Evolutionary conservation across 768 basidiomycete species (phyloP), one percentile per base, ranked within the genome.

Genomic region (Psilocybe azurescens): DNA sequence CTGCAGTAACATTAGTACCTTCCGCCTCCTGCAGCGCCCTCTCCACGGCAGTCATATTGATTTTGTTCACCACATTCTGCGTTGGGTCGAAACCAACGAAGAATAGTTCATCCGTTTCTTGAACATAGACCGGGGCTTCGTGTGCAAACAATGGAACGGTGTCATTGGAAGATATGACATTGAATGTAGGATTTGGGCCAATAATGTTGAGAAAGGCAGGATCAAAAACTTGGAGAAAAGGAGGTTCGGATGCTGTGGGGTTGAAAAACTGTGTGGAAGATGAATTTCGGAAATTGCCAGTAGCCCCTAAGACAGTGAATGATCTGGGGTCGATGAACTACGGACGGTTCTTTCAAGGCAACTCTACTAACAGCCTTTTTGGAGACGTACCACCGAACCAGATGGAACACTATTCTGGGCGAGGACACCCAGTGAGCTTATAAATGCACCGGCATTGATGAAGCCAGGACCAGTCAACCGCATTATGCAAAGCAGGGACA

Each of bases 231-330:
- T 52, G 51, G 29, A 52, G 33, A 52, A 52, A 52, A 11, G 51
- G 51, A 30, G 51, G 51, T 32, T 11, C 33, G 28, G 2, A 29
- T 28, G 51, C 29, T 30, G 51, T 52, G 11, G 51, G 51, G 51
- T 52, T 52, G 29, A 52, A 52, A 30, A 52, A 30, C 13, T 52
- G 16, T 10, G 51, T 52, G 24, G 16, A 52, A 1, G 81, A 65
- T 24, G 51, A 52, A 52, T 52, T 52, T 1, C 51, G 20, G 51
- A 52, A 52, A 52, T 52, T 52, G 28, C 29, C 29, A 5, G 29
- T 52, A 30, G 51, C 29, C 51, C 51, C 51, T 52, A 52, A 30
- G 28, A 52, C 51, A 24, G 10, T 16, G 24, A 52, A 30, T 29
- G 51, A 30, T 8, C 14, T 14, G 14, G 51, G 51, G 28, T 29